Conservation (phyloP, 192 early-diverging fungal genomes). For the Entrophospora sp. region DNA sequence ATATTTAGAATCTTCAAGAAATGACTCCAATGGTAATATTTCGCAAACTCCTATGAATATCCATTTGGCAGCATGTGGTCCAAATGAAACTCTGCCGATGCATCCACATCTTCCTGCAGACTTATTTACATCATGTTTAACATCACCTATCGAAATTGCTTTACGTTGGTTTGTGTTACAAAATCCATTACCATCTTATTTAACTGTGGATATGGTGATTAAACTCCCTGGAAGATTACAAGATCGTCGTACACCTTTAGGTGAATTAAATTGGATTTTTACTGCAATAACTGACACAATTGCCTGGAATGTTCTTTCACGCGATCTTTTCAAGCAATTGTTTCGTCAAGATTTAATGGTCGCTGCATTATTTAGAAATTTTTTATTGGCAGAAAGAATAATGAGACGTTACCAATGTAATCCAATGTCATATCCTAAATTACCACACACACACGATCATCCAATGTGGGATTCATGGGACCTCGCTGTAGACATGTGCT, state of each 20-base stretch:
- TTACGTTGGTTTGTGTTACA: conserved; percentile 85
- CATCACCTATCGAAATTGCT: conserved; percentile 91
- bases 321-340: conserved; percentile 81
- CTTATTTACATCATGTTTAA: conserved; percentile 92
- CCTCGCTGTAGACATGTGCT: conserved; percentile 86
- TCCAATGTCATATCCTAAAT: conserved; percentile 77
- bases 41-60: conserved; percentile 49
- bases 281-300: conserved; percentile 98
- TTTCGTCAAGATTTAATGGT: conserved; percentile 94
- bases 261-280: conserved; percentile 99
- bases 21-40: conserved; percentile 34
- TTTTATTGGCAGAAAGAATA: conserved; percentile 88
- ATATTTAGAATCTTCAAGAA: conserved; percentile 58
- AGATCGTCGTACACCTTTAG: conserved; percentile 88
- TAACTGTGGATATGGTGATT: conserved; percentile 82
- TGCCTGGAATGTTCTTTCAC: conserved; percentile 88
- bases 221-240: conserved; percentile 78
- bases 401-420: conserved; percentile 90
- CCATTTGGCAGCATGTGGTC: conserved; percentile 85
- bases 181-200: conserved; percentile 63
- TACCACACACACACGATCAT: conserved; percentile 89
- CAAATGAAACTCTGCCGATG: conserved; percentile 81
- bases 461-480: conserved; percentile 97
- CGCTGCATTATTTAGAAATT: conserved; percentile 91
- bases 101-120: conserved; percentile 93